phyloP scores from a whole-genome alignment of 2,329 filamentous ascomycete species.

The Trichoderma lentiforme region DNA sequence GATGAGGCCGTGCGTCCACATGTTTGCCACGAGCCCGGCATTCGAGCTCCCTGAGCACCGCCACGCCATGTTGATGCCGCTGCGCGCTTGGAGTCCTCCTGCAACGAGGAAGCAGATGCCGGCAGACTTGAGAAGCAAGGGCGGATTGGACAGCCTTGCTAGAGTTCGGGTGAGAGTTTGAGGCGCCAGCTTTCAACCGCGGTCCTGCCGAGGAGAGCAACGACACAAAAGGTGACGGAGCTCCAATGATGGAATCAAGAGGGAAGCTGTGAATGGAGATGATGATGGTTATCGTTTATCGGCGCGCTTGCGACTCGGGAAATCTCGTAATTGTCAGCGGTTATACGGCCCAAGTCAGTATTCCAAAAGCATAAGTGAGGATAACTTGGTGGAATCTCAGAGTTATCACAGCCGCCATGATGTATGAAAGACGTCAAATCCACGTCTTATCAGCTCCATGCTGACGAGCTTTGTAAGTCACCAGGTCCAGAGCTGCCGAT shows the following conservation, averaged over 20 bases:
- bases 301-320: neutral
- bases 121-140: neutral
- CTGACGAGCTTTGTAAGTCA: neutral
- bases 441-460: neutral
- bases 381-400: neutral
- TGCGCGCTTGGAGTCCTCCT: neutral
- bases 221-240: neutral
- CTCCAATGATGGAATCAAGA: neutral
- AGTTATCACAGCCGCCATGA: neutral
- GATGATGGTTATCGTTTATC: neutral
- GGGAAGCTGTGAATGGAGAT: neutral
- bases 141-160: neutral
- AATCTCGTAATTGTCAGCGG: neutral
- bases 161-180: neutral
- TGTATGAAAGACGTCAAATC: conserved; percentile 17
- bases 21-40: conserved; percentile 70
- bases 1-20: conserved; percentile 70
- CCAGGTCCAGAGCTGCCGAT: neutral
- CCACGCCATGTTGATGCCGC: conserved; percentile 73
- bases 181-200: conserved; percentile 3
- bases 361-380: neutral
- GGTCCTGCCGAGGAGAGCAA: neutral
- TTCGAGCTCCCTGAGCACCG: conserved; percentile 75
- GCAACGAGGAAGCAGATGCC: neutral
- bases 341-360: neutral